Conservation (phyloP, 352 stramenopile genomes). For the Phytophthora multivora region DNA sequence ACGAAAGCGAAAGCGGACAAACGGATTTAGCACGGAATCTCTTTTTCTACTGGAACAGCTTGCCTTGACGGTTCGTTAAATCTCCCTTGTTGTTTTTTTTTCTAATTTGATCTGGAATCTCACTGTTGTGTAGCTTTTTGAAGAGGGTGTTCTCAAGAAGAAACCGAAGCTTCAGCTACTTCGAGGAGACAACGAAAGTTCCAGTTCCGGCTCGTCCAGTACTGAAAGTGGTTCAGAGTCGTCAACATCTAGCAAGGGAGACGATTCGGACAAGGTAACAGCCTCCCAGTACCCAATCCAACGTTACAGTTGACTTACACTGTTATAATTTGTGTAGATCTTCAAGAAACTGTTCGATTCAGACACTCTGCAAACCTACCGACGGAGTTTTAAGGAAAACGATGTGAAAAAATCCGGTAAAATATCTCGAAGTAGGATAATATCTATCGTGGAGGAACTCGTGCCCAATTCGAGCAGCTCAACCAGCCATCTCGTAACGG, state of each 20-base stretch:
- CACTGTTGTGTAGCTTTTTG: constrained; percentile 47
- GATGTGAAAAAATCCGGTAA: constrained; percentile 42
- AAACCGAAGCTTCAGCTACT: constrained; percentile 46
- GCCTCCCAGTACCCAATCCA: background rate
- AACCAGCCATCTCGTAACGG: constrained; percentile 26
- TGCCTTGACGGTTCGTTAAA: constrained; percentile 53
- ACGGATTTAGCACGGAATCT: constrained; percentile 41
- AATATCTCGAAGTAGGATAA: constrained; percentile 46
- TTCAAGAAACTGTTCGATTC: constrained; percentile 46
- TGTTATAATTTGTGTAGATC: constrained; percentile 18
- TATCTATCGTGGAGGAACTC: constrained; percentile 43
- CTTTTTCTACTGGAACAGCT: constrained; percentile 71
- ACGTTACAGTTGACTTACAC: background rate
- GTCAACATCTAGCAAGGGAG: constrained; percentile 6
- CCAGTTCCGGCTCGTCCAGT: constrained; percentile 31
- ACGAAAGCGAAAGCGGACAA: constrained; percentile 5
- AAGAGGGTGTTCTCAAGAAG: constrained; percentile 52
- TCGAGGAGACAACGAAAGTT: constrained; percentile 23
- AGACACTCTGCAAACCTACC: constrained; percentile 39
- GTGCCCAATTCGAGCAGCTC: constrained; percentile 1
- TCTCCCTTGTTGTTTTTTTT: background rate
- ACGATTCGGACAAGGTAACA: constrained; percentile 31
- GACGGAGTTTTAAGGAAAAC: constrained; percentile 38
- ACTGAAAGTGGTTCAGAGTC: constrained; percentile 12
- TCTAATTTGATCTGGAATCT: background rate